Percentiles rank a stretch among this genome's conserved stretches.
Evolutionary conservation across 140 eudicot species (phyloP).

Genomic region (Bidens hawaiensis): DNA sequence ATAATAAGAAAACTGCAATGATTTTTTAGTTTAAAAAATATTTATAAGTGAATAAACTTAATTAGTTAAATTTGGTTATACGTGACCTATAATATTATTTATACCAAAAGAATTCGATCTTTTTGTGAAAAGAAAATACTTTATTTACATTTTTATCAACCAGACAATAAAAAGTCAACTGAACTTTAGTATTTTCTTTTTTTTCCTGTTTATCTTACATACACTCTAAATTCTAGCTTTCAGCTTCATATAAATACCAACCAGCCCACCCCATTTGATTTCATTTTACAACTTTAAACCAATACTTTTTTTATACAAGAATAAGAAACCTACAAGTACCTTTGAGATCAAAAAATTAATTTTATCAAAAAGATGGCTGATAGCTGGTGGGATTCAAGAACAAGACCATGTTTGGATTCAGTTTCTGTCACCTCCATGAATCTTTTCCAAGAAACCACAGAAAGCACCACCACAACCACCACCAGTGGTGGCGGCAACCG

Average conservation of each 20-base stretch:
- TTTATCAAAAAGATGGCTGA: conserved; percentile 51
- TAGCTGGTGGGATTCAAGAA: conserved; percentile 74
- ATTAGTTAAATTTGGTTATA: too few relatives aligned
- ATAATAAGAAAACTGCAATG: too few relatives aligned
- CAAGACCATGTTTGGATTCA: conserved; percentile 54
- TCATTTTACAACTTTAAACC: conserved; percentile 24
- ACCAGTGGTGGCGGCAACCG: conserved; percentile 6
- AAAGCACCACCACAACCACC: conserved; percentile 32
- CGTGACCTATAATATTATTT: too few relatives aligned
- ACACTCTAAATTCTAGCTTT: conserved; percentile 19
- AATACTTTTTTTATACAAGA: conserved; percentile 8
- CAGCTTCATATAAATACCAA: conserved; percentile 45
- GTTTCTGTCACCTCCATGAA: conserved; percentile 34
- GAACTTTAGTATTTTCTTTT: conserved; percentile 44
- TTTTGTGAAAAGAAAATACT: conserved; percentile 3
- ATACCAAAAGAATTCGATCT: background rate
- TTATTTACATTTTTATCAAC: conserved; percentile 6
- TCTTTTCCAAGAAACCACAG: conserved; percentile 39
- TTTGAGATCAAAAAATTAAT: conserved; percentile 11
- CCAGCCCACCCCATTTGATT: conserved; percentile 40
- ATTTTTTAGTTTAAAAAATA: too few relatives aligned
- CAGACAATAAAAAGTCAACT: conserved; percentile 53
- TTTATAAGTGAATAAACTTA: too few relatives aligned
- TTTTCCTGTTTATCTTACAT: conserved; percentile 19
- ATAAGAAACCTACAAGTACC: conserved; percentile 1